Conservation (phyloP, 768 basidiomycete genomes). For the Naganishia vaughanmartiniae region DNA sequence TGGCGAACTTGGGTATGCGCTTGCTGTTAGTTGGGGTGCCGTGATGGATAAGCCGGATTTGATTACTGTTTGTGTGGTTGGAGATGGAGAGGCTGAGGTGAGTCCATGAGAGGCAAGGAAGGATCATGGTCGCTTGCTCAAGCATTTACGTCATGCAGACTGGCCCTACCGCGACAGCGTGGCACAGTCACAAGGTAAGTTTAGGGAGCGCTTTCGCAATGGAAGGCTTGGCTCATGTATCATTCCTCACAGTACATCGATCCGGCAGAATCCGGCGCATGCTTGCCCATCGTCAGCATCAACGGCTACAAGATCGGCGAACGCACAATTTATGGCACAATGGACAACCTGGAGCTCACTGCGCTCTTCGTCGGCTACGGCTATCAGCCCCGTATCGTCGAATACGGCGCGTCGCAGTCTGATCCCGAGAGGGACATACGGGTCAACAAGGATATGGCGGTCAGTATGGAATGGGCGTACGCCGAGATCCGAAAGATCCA, state of each 20-base stretch:
- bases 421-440: slow-evolving; percentile 45
- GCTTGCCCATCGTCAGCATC: slow-evolving; percentile 83
- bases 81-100: slow-evolving; percentile 65
- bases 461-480: slow-evolving; percentile 74
- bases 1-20: slow-evolving; percentile 79
- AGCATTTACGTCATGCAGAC: slow-evolving; percentile 33
- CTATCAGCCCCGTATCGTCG: slow-evolving; percentile 82
- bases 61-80: slow-evolving; percentile 75
- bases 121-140: background rate
- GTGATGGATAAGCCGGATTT: slow-evolving; percentile 89
- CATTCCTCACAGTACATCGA: slow-evolving; percentile 72
- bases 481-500: slow-evolving; percentile 64
- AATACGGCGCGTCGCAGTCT: slow-evolving; percentile 56
- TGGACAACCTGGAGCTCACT: slow-evolving; percentile 81
- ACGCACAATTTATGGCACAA: slow-evolving; percentile 81
- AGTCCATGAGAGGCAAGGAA: background rate
- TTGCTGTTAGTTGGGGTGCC: slow-evolving; percentile 79
- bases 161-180: slow-evolving; percentile 6
- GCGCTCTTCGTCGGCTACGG: slow-evolving; percentile 60
- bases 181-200: slow-evolving; percentile 15
- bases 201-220: slow-evolving; percentile 43
- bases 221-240: too few species aligned
- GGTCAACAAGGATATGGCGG: slow-evolving; percentile 74
- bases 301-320: slow-evolving; percentile 72
- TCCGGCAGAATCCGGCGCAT: slow-evolving; percentile 82